These are phyloP conservation scores for Chlorella sp. DNA, from an alignment of 139 green algal genomes.

Conservation along the genomic window DNA sequence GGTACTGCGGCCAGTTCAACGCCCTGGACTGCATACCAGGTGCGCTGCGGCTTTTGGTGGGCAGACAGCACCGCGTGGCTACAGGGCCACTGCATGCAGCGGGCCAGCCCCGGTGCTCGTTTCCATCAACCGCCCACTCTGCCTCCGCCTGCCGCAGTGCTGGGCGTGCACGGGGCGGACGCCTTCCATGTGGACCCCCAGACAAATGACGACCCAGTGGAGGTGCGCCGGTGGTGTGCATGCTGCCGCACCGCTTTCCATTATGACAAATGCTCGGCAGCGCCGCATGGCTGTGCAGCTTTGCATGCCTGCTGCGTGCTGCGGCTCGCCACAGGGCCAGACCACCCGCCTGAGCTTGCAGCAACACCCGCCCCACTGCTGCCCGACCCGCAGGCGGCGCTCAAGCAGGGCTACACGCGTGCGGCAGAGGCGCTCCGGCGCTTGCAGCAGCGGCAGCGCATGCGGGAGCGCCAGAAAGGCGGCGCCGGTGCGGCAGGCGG, in stretches of 20 bases:
- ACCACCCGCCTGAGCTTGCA: too few species aligned
- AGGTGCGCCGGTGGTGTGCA: neutral
- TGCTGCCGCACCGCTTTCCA: too few species aligned
- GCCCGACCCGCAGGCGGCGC: neutral
- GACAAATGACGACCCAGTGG: conserved; percentile 23
- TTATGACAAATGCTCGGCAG: neutral
- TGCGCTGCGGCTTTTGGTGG: neutral
- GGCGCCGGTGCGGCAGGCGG: neutral
- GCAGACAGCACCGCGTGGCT: too few species aligned
- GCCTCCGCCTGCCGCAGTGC: neutral
- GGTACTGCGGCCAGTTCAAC: conserved; percentile 35
- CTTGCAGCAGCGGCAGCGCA: conserved; percentile 36
- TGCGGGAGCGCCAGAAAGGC: conserved; percentile 20
- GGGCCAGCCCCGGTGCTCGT: neutral
- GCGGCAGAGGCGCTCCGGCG: conserved; percentile 18
- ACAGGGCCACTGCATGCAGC: too few species aligned
- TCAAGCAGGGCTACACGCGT: conserved; percentile 25
- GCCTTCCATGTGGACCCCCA: conserved; percentile 26
- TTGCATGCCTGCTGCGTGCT: neutral
- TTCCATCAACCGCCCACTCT: neutral
- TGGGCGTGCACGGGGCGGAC: conserved; percentile 26
- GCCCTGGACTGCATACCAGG: conserved; percentile 28
- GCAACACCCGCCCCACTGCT: neutral
- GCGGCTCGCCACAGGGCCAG: neutral
- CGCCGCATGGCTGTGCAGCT: neutral